Conservation (phyloP, 768 basidiomycete species). For the Xerocomellus chrysenteron region DNA sequence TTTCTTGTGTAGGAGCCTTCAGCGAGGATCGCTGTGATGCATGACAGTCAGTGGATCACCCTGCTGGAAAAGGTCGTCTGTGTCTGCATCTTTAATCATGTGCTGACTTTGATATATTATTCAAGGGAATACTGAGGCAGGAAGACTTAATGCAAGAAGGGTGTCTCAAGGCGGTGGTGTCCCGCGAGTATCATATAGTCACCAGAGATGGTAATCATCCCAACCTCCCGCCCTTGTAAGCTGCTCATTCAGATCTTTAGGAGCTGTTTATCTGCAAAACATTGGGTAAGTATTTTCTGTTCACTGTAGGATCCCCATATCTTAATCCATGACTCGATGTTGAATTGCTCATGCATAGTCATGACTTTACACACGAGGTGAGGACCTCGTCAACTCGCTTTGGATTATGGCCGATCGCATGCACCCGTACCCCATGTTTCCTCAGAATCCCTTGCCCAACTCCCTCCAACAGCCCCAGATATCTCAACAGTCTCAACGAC, state of each 20-base stretch:
- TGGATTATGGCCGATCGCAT: too few relatives aligned
- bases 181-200: constrained; percentile 24
- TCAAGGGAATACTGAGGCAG: not conserved
- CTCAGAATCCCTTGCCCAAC: too few relatives aligned
- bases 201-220: not conserved
- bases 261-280: not conserved
- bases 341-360: too few relatives aligned
- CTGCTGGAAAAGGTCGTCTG: not conserved
- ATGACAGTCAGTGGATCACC: not conserved
- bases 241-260: not conserved
- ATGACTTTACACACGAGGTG: too few relatives aligned
- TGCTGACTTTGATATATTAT: not conserved
- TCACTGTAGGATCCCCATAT: too few relatives aligned
- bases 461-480: too few relatives aligned
- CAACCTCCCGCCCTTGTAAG: not conserved
- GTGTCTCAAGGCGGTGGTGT: not conserved
- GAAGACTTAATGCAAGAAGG: not conserved
- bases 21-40: not conserved
- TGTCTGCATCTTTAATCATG: not conserved
- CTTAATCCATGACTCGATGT: too few relatives aligned
- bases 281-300: not conserved
- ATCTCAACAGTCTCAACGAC: too few relatives aligned
- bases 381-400: too few relatives aligned
- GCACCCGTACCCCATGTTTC: too few relatives aligned
- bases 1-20: not conserved